A percentile compares a stretch with the other conserved stretches of the same genome.
These are phyloP conservation scores for Skeletonema potamos DNA, from an alignment of 108 stramenopile species.

Conservation along the genomic window DNA sequence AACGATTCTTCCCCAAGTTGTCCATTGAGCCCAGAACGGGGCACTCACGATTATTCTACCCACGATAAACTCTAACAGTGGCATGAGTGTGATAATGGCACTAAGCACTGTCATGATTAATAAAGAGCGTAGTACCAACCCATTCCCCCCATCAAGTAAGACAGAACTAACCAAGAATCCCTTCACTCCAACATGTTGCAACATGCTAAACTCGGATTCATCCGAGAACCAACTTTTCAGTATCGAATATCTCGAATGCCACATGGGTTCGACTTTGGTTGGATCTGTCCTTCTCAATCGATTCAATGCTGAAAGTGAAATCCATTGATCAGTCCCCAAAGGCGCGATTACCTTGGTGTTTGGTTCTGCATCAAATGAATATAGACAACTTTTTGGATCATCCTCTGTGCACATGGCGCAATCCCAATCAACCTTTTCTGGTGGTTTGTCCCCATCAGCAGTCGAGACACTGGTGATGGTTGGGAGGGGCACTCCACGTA, in stretches of 20 bases:
- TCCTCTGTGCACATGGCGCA: slow-evolving; percentile 72
- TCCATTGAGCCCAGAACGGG: slow-evolving; percentile 71
- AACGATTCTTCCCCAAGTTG: slow-evolving; percentile 64
- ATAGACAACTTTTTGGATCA: slow-evolving; percentile 72
- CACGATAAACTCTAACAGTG: slow-evolving; percentile 59
- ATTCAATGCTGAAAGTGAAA: slow-evolving; percentile 72
- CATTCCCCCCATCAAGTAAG: slow-evolving; percentile 58
- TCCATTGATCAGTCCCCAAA: slow-evolving; percentile 64
- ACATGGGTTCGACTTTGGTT: slow-evolving; percentile 88
- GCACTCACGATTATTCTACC: slow-evolving; percentile 58
- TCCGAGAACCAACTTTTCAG: slow-evolving; percentile 72
- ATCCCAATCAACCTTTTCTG: slow-evolving; percentile 85
- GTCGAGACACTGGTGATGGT: slow-evolving; percentile 57
- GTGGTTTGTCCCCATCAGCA: slow-evolving; percentile 57
- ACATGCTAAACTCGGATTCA: slow-evolving; percentile 54
- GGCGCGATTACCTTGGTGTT: slow-evolving; percentile 83
- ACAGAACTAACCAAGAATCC: slow-evolving; percentile 59
- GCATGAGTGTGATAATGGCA: slow-evolving; percentile 50
- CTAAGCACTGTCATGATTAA: slow-evolving; percentile 33
- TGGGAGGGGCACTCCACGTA: slow-evolving; percentile 64
- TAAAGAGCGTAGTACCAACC: slow-evolving; percentile 46
- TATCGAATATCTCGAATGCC: slow-evolving; percentile 81
- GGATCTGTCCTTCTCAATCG: slow-evolving; percentile 82
- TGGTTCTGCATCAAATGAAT: slow-evolving; percentile 76
- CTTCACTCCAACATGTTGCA: slow-evolving; percentile 66